Evolutionary conservation across 805 yeast genomes (phyloP).

Genomic region (Priceomyces carsonii): DNA sequence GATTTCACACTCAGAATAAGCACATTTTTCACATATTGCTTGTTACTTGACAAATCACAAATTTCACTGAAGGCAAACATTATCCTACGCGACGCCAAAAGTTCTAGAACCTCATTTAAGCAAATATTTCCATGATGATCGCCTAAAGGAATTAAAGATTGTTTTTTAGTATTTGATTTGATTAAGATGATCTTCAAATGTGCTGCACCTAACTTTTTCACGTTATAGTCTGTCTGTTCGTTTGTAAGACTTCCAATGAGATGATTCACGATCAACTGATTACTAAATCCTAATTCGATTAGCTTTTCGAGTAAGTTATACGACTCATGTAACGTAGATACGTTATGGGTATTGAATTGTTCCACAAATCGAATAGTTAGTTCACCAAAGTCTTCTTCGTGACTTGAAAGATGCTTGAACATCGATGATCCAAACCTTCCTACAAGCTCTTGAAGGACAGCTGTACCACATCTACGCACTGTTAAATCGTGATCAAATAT

Average conservation of each 20-base stretch:
- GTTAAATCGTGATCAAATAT: constrained; percentile 74
- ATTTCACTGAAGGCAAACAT: too few species aligned
- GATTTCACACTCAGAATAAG: not conserved
- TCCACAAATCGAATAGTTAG: constrained; percentile 57
- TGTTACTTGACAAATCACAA: too few species aligned
- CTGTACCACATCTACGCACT: constrained; percentile 78
- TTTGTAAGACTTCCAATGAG: constrained; percentile 31
- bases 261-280: constrained; percentile 25
- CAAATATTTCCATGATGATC: too few species aligned
- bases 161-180: too few species aligned
- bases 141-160: too few species aligned
- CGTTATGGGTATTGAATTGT: constrained; percentile 47
- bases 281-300: constrained; percentile 24
- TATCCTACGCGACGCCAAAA: too few species aligned
- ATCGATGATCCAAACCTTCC: constrained; percentile 66
- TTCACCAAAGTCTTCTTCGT: constrained; percentile 21
- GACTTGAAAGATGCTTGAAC: constrained; percentile 21
- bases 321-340: constrained; percentile 19
- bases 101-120: too few species aligned
- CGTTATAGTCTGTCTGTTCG: constrained; percentile 35
- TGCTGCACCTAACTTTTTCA: constrained; percentile 42
- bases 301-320: constrained; percentile 16
- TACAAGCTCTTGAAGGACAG: constrained; percentile 81
- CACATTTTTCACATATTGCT: too few species aligned
- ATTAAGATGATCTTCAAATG: too few species aligned